phyloP scores from a whole-genome alignment of 2,329 filamentous ascomycete genomes.

The Phoma sp. region DNA sequence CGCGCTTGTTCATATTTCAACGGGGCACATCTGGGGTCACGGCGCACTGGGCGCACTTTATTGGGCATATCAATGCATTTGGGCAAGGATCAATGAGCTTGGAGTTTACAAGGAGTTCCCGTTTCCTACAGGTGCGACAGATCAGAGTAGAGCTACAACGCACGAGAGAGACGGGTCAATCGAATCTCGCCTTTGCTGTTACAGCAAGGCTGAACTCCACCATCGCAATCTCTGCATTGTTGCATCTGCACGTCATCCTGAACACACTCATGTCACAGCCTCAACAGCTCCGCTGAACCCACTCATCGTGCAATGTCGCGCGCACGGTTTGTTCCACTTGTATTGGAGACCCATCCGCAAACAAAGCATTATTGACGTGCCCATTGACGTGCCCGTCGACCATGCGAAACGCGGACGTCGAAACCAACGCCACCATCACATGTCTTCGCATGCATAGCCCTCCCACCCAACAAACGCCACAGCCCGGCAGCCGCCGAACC shows the following conservation, averaged over 20 bases:
- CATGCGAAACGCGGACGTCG: not conserved
- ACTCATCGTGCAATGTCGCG: conserved; percentile 3
- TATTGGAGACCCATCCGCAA: not conserved
- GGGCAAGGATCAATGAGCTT: conserved; percentile 13
- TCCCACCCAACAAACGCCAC: too few relatives aligned
- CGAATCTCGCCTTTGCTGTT: conserved; percentile 4
- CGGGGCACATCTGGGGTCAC: conserved; percentile 4
- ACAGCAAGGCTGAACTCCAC: conserved; percentile 9
- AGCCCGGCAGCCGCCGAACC: too few relatives aligned
- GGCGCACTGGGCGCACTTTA: conserved; percentile 18
- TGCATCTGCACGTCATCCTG: conserved; percentile 12
- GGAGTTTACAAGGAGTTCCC: conserved; percentile 10
- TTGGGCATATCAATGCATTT: conserved; percentile 18
- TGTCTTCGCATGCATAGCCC: too few relatives aligned
- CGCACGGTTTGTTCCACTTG: conserved; percentile 8
- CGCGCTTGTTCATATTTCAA: conserved; percentile 11
- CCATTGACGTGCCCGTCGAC: not conserved
- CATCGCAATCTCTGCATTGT: not conserved
- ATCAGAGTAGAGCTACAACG: conserved; percentile 5
- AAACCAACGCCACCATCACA: too few relatives aligned
- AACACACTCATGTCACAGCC: not conserved
- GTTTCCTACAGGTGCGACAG: conserved; percentile 6
- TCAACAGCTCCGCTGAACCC: conserved; percentile 17
- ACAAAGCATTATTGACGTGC: not conserved
- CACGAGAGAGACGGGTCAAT: conserved; percentile 9